Conservation (phyloP, 139 green algal genomes). For the Volvox reticuliferus region DNA sequence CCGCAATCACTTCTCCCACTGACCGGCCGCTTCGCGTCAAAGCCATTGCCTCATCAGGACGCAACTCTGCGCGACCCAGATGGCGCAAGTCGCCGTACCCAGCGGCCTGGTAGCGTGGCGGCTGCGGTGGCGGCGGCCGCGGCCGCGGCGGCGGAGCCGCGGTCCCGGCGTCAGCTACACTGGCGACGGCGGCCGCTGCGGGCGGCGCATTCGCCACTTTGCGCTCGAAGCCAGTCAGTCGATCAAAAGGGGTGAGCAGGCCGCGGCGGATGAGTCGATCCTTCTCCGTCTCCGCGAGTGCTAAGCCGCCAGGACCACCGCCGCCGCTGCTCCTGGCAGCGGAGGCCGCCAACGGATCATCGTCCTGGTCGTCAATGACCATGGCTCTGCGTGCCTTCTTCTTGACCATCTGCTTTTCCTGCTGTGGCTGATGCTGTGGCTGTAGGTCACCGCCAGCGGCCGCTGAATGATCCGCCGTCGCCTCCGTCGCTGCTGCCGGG, state of each 20-base stretch:
- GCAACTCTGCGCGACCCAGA: slow-evolving; percentile 21
- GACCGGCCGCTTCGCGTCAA: slow-evolving; percentile 36
- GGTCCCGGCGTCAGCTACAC: background rate
- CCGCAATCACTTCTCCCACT: slow-evolving; percentile 59
- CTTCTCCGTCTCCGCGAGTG: slow-evolving; percentile 86
- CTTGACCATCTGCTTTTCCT: background rate
- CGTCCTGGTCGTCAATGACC: background rate
- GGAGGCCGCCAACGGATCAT: background rate
- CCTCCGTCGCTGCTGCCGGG: background rate
- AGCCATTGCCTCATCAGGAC: slow-evolving; percentile 1
- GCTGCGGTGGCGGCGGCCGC: background rate
- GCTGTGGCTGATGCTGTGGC: background rate
- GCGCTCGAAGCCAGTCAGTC: slow-evolving; percentile 84
- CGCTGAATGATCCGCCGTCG: background rate
- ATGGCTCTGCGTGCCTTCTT: background rate
- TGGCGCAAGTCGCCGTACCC: slow-evolving; percentile 6
- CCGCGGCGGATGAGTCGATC: slow-evolving; percentile 89
- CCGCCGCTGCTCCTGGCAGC: background rate
- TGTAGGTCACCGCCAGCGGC: background rate
- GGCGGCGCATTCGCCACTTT: slow-evolving; percentile 51
- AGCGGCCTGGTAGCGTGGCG: slow-evolving; percentile 14
- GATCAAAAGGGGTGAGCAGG: slow-evolving; percentile 91
- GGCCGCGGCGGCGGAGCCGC: background rate
- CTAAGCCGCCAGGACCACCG: background rate
- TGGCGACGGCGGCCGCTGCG: background rate